These are phyloP conservation scores for Westerdykella aurantiaca DNA, from an alignment of 2,329 filamentous ascomycete species.

Conservation along the genomic window DNA sequence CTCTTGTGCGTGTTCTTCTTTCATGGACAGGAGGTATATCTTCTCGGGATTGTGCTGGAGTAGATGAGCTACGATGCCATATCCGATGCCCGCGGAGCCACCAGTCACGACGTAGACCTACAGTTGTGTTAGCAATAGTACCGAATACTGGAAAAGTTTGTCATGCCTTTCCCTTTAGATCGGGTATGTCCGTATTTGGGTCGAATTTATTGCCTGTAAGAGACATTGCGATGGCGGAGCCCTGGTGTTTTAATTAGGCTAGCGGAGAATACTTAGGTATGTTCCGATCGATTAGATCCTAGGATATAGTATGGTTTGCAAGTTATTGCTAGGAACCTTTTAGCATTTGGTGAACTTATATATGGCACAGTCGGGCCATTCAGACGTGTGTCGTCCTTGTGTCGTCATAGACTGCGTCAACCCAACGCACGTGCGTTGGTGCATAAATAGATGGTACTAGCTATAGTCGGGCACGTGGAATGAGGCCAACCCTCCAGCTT, in stretches of 20 bases:
- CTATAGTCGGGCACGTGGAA: too few relatives aligned
- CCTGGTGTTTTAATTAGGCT: too few relatives aligned
- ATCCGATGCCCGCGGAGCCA: conserved; percentile 48
- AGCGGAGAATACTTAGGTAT: too few relatives aligned
- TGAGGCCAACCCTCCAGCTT: too few relatives aligned
- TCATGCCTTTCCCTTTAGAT: conserved; percentile 35
- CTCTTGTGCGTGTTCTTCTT: conserved; percentile 45
- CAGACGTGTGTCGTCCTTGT: neutral
- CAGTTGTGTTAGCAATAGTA: neutral
- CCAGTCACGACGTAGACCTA: conserved; percentile 46
- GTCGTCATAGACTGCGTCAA: neutral
- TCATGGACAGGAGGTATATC: conserved; percentile 47
- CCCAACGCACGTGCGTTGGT: too few relatives aligned
- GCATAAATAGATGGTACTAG: too few relatives aligned
- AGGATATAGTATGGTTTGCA: too few relatives aligned
- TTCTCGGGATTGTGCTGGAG: conserved; percentile 46
- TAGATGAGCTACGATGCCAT: conserved; percentile 49
- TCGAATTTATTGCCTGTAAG: conserved; percentile 35
- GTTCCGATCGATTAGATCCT: too few relatives aligned
- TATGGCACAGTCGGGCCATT: neutral
- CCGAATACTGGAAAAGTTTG: neutral
- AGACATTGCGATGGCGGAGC: conserved; percentile 2
- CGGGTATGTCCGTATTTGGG: conserved; percentile 38
- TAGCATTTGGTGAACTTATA: neutral
- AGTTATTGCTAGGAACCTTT: too few relatives aligned